Percentiles rank a stretch among this genome's conserved stretches.
Evolutionary conservation across 805 yeast genomes (phyloP).

Genomic region (Spathaspora hagerdaliae): DNA sequence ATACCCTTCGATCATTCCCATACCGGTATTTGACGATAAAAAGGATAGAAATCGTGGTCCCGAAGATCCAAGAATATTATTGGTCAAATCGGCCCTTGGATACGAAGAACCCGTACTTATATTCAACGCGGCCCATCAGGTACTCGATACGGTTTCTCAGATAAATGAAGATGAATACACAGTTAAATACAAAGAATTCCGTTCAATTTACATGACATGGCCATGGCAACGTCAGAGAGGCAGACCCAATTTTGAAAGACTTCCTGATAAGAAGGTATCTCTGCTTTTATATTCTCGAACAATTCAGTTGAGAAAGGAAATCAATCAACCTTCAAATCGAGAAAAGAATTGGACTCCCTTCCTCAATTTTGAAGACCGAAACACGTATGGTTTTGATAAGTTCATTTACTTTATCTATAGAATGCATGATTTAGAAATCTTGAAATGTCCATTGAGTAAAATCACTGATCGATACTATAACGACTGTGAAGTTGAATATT

Average conservation of each 20-base stretch:
- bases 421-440: slow-evolving; percentile 25
- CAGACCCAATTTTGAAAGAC: slow-evolving; percentile 22
- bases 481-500: slow-evolving; percentile 3
- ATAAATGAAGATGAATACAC: not conserved
- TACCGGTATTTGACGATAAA: slow-evolving; percentile 9
- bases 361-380: slow-evolving; percentile 19
- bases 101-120: slow-evolving; percentile 16
- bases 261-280: slow-evolving; percentile 10
- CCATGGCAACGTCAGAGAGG: slow-evolving; percentile 33
- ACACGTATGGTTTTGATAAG: slow-evolving; percentile 21
- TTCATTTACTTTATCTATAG: slow-evolving; percentile 27
- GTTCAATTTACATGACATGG: slow-evolving; percentile 29
- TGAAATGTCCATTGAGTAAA: slow-evolving; percentile 20
- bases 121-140: slow-evolving; percentile 1
- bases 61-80: slow-evolving; percentile 23
- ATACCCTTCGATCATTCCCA: slow-evolving; percentile 11
- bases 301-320: slow-evolving; percentile 15
- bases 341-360: slow-evolving; percentile 43
- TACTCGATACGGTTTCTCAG: no score
- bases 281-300: slow-evolving; percentile 14
- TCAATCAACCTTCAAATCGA: not conserved
- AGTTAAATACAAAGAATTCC: slow-evolving; percentile 7
- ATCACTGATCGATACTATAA: slow-evolving; percentile 5
- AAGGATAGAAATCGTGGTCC: slow-evolving; percentile 17
- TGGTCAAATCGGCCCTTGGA: slow-evolving; percentile 13